Percentiles rank a stretch among this genome's conserved stretches.
Conservation (phyloP, 768 basidiomycete genomes). For the Coprinopsis sp. region DNA sequence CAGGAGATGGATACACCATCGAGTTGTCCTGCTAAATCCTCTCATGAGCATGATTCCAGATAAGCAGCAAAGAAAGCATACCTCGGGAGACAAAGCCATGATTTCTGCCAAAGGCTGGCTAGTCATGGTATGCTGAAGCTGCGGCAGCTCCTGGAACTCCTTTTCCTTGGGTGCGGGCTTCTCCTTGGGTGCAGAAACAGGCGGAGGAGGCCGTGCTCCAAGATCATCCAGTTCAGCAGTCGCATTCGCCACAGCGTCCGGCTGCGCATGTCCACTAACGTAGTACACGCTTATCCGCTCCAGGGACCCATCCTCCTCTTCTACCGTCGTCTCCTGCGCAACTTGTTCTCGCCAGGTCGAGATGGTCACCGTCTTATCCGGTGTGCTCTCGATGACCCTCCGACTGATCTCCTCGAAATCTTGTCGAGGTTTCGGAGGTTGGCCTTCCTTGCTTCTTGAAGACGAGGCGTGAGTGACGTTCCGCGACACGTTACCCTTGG, state of each 20-base stretch:
- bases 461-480: too few species aligned
- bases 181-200: not conserved
- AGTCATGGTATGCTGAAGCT: not conserved
- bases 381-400: slow-evolving; percentile 42
- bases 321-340: slow-evolving; percentile 32
- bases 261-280: slow-evolving; percentile 31
- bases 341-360: slow-evolving; percentile 55
- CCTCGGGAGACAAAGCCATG: too few species aligned
- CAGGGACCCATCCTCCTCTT: too few species aligned
- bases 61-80: too few species aligned
- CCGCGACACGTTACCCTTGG: slow-evolving; percentile 1
- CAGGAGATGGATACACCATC: too few species aligned
- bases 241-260: slow-evolving; percentile 12
- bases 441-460: not conserved
- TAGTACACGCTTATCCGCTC: slow-evolving; percentile 45
- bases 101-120: not conserved
- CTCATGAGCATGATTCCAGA: too few species aligned
- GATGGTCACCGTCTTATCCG: slow-evolving; percentile 50
- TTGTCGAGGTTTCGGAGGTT: slow-evolving; percentile 27
- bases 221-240: slow-evolving; percentile 10
- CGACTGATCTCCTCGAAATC: slow-evolving; percentile 40
- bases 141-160: not conserved
- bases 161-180: not conserved
- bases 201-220: not conserved
- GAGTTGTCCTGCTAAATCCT: too few species aligned